These are phyloP conservation scores for Westerdykella aurantiaca DNA, from an alignment of 2,329 filamentous ascomycete genomes.

Conservation along the genomic window DNA sequence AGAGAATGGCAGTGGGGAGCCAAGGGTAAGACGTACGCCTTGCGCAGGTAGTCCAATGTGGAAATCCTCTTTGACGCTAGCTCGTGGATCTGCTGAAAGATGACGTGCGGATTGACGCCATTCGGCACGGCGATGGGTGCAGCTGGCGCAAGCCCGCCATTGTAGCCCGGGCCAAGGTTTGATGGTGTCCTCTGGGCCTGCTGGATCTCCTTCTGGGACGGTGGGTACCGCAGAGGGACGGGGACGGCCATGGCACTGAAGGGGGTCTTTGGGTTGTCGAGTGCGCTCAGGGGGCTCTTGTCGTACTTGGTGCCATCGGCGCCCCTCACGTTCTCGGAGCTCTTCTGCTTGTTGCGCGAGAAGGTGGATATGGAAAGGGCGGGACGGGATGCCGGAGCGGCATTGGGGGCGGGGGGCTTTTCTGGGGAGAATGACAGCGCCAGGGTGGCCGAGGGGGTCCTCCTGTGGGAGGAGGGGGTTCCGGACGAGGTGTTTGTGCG, in stretches of 20 bases:
- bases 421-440: conserved; percentile 34
- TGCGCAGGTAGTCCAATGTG: conserved; percentile 85
- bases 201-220: conserved; percentile 25
- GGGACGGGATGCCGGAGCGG: conserved; percentile 23
- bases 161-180: conserved; percentile 9
- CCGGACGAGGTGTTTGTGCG: conserved; percentile 32
- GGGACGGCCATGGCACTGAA: conserved; percentile 24
- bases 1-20: conserved; percentile 1
- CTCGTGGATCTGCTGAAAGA: conserved; percentile 71
- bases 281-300: conserved; percentile 28
- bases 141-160: conserved; percentile 21
- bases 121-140: conserved; percentile 28
- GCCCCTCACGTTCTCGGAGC: conserved; percentile 28
- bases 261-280: conserved; percentile 32
- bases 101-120: conserved; percentile 47
- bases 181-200: conserved; percentile 14
- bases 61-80: conserved; percentile 87
- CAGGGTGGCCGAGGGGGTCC: conserved; percentile 32
- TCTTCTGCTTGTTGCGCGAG: conserved; percentile 32
- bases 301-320: conserved; percentile 15
- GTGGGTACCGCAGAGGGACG: conserved; percentile 19
- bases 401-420: conserved; percentile 19
- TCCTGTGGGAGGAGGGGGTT: conserved; percentile 28
- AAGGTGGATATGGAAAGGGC: conserved; percentile 37
- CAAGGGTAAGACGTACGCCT: conserved; percentile 59